Conservation (phyloP, 176 grass and related monocot species). For the Oryza meyeriana region DNA sequence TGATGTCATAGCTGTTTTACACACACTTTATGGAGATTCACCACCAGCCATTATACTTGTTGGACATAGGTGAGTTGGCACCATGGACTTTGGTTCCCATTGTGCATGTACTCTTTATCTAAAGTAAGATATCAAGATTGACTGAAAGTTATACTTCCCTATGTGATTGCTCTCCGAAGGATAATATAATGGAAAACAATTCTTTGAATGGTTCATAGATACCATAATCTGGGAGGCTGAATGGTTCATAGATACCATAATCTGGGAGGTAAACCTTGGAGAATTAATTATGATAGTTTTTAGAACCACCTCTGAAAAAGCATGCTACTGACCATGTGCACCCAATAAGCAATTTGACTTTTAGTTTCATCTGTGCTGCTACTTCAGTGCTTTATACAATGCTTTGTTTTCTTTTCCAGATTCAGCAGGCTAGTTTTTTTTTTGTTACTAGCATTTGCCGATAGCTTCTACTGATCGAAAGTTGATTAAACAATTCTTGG, state of each 20-base stretch:
- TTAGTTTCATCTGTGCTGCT: constrained; percentile 6
- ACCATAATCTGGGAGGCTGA: neutral
- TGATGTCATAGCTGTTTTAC: constrained; percentile 75
- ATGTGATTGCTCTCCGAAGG: neutral
- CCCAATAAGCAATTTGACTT: neutral
- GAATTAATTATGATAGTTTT: neutral
- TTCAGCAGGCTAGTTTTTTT: constrained; percentile 14
- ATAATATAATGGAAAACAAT: constrained; percentile 4
- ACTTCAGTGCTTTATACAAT: constrained; percentile 1
- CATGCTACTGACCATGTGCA: neutral
- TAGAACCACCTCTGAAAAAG: neutral
- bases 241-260: neutral
- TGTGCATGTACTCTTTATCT: neutral
- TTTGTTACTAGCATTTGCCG: neutral
- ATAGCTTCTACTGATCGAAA: constrained; percentile 6
- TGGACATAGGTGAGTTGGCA: constrained; percentile 76
- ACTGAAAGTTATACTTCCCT: neutral
- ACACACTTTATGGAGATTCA: constrained; percentile 67
- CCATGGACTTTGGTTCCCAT: neutral
- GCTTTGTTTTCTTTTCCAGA: neutral
- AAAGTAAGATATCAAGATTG: neutral
- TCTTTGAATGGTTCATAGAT: neutral
- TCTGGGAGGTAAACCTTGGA: neutral
- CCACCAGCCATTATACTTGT: constrained; percentile 94
- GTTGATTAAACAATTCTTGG: neutral